These are phyloP conservation scores for Quercus mongolica DNA, from an alignment of 306 rosid species.

Conservation along the genomic window DNA sequence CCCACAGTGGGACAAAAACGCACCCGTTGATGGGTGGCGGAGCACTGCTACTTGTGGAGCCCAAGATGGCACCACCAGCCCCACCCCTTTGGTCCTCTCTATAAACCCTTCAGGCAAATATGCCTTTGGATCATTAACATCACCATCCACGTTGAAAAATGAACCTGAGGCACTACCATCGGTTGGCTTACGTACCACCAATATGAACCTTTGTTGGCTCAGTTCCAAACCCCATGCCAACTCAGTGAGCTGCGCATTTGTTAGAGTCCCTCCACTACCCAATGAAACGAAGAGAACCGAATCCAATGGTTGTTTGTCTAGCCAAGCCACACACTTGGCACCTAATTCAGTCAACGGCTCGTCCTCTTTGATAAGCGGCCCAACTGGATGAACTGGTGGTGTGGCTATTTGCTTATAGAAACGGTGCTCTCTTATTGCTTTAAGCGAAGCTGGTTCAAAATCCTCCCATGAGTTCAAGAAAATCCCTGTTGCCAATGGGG, in stretches of 20 bases:
- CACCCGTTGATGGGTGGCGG: slow-evolving; percentile 26
- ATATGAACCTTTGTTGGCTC: slow-evolving; percentile 35
- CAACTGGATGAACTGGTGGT: slow-evolving; percentile 28
- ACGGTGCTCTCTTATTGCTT: slow-evolving; percentile 27
- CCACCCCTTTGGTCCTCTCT: slow-evolving; percentile 25
- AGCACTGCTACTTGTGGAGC: slow-evolving; percentile 32
- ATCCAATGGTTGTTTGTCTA: slow-evolving; percentile 28
- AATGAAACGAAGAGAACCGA: slow-evolving; percentile 32
- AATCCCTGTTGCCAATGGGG: slow-evolving; percentile 26
- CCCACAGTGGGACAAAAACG: slow-evolving; percentile 46
- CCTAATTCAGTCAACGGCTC: slow-evolving; percentile 12
- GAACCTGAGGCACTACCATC: neutral
- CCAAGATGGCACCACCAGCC: slow-evolving; percentile 36
- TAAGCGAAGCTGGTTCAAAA: slow-evolving; percentile 22
- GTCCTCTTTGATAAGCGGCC: slow-evolving; percentile 32
- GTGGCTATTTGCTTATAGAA: slow-evolving; percentile 17
- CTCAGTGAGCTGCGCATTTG: slow-evolving; percentile 23
- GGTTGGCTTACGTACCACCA: slow-evolving; percentile 25
- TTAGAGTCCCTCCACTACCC: slow-evolving; percentile 39
- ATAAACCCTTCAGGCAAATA: slow-evolving; percentile 39
- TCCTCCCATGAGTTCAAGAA: slow-evolving; percentile 43
- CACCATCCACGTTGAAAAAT: slow-evolving; percentile 20
- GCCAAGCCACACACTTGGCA: slow-evolving; percentile 30
- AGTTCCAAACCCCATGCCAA: slow-evolving; percentile 39
- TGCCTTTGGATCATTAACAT: neutral